Conservation (phyloP, 805 yeast genomes). For the Suhomyces faveliae region DNA sequence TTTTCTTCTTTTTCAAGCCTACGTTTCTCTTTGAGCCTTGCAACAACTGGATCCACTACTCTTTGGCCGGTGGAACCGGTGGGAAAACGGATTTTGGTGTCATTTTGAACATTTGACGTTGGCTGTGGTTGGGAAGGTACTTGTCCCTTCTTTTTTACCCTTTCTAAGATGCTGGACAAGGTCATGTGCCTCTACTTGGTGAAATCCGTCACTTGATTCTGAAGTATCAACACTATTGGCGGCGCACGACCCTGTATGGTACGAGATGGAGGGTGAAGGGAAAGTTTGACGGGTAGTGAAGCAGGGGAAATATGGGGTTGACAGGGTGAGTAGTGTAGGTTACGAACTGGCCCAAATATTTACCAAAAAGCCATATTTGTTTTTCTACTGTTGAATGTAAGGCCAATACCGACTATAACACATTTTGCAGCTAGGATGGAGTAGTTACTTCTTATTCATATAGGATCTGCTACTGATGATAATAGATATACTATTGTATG, state of each 20-base stretch:
- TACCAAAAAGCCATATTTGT: too few species aligned
- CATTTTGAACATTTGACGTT: not conserved
- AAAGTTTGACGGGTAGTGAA: not conserved
- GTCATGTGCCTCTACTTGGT: conserved; percentile 18
- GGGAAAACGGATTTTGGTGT: not conserved
- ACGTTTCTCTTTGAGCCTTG: conserved; percentile 64
- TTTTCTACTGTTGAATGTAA: too few species aligned
- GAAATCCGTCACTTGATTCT: not conserved
- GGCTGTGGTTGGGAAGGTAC: conserved; percentile 6
- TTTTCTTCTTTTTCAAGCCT: conserved; percentile 50
- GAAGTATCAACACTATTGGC: not conserved
- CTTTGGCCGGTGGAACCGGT: not conserved
- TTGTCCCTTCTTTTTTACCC: conserved; percentile 33
- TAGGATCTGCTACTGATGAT: too few species aligned
- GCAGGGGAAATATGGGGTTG: not conserved
- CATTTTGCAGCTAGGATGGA: too few species aligned
- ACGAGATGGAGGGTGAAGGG: not conserved
- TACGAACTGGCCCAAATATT: too few species aligned
- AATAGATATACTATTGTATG: too few species aligned
- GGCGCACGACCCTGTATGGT: not conserved
- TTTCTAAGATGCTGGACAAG: conserved; percentile 30
- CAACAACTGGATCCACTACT: conserved; percentile 67
- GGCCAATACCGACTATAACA: too few species aligned
- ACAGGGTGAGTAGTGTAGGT: not conserved
- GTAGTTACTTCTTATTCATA: too few species aligned